Percentiles rank a stretch among this genome's conserved stretches.
phyloP scores from a whole-genome alignment of 2,329 filamentous ascomycete genomes.

The Huntiella moniliformis region DNA sequence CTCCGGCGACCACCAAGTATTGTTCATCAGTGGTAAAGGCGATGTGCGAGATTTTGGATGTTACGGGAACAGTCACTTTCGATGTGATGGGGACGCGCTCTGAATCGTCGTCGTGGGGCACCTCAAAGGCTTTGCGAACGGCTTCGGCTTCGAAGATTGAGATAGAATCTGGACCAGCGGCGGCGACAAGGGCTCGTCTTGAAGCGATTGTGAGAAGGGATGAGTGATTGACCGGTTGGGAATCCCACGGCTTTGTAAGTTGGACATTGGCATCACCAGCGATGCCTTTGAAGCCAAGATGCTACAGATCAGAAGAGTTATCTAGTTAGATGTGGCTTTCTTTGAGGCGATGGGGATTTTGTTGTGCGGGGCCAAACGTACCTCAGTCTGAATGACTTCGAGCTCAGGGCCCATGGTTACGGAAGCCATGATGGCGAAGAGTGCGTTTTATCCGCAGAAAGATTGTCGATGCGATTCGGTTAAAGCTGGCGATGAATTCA shows the following conservation, averaged over 20 bases:
- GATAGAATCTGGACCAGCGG: conserved; percentile 65
- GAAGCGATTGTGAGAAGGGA: conserved; percentile 74
- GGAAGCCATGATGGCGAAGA: conserved; percentile 8
- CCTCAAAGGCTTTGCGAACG: conserved; percentile 55
- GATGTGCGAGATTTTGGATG: conserved; percentile 66
- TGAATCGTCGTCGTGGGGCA: conserved; percentile 37
- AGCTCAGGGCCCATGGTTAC: conserved; percentile 42
- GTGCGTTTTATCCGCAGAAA: too few species aligned
- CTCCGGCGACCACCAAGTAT: conserved; percentile 65
- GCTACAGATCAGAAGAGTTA: conserved; percentile 21
- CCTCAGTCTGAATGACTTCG: conserved; percentile 66
- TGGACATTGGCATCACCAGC: conserved; percentile 68
- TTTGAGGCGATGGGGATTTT: neutral
- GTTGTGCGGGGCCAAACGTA: conserved; percentile 21
- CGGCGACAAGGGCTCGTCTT: conserved; percentile 62
- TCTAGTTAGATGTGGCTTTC: neutral
- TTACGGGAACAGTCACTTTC: conserved; percentile 52
- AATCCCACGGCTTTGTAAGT: conserved; percentile 61
- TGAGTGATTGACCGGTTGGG: conserved; percentile 54
- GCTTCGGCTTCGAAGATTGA: conserved; percentile 59
- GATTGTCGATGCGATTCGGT: too few species aligned
- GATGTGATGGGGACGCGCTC: conserved; percentile 55
- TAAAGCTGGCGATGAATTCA: too few species aligned
- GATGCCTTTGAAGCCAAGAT: conserved; percentile 63
- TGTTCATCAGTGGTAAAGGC: conserved; percentile 81